phyloP scores from a whole-genome alignment of 2,329 filamentous ascomycete genomes.

The Fusarium sp. region DNA sequence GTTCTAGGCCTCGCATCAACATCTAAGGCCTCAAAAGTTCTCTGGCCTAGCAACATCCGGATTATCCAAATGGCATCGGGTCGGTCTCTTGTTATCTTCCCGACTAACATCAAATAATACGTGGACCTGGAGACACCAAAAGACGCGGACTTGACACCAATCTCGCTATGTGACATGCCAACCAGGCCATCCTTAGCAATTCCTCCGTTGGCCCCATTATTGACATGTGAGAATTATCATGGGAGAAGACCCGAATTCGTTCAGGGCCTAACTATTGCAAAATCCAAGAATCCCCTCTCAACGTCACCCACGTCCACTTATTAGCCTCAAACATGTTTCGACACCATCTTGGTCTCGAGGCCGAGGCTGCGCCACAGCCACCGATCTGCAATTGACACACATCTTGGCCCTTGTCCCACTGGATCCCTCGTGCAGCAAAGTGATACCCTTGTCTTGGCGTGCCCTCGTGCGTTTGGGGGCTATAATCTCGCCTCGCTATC shows the following conservation, averaged over 20 bases:
- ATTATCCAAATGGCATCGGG: neutral
- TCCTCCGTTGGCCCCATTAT: neutral
- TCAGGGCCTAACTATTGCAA: neutral
- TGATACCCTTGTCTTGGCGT: slow-evolving; percentile 26
- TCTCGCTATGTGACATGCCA: neutral
- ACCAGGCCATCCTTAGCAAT: neutral
- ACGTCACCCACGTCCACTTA: neutral
- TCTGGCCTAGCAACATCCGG: neutral
- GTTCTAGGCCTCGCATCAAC: neutral
- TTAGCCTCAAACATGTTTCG: slow-evolving; percentile 9
- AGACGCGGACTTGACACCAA: neutral
- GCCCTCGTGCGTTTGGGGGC: neutral
- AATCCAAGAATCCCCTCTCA: neutral
- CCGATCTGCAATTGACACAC: slow-evolving; percentile 11
- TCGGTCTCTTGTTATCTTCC: neutral
- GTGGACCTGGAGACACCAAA: neutral
- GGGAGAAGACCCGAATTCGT: neutral
- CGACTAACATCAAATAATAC: neutral
- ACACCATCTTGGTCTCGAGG: neutral
- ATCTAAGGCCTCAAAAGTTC: neutral
- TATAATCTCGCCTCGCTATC: neutral
- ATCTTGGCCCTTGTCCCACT: neutral
- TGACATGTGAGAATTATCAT: neutral
- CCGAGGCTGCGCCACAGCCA: slow-evolving; percentile 19
- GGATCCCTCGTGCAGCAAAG: neutral